phyloP scores from a whole-genome alignment of 352 stramenopile species.

The Globisporangium iwayamae region DNA sequence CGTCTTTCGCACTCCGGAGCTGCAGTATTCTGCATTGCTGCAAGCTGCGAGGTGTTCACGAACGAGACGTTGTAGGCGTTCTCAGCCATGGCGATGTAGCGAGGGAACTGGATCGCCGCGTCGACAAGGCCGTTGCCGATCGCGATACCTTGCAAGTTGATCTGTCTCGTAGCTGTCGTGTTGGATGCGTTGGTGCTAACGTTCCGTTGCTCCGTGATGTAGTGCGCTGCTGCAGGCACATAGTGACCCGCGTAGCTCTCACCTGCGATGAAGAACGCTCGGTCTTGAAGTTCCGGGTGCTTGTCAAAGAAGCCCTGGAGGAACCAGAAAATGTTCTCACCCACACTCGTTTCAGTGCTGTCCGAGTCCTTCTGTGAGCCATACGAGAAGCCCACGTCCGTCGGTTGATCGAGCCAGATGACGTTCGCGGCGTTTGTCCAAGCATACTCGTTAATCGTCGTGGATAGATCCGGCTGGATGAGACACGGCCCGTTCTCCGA shows the following conservation, averaged over 20 bases:
- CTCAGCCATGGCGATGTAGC: neutral
- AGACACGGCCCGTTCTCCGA: slow-evolving; percentile 56
- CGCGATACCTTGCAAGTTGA: neutral
- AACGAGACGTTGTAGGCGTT: slow-evolving; percentile 1
- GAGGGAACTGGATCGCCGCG: neutral
- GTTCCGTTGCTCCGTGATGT: slow-evolving; percentile 29
- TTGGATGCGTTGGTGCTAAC: neutral
- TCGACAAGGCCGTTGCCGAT: neutral
- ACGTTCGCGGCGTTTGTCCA: slow-evolving; percentile 53
- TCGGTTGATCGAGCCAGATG: no score
- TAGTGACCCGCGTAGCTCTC: slow-evolving; percentile 66
- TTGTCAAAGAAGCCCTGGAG: slow-evolving; percentile 49
- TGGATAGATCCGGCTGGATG: slow-evolving; percentile 33
- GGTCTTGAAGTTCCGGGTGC: slow-evolving; percentile 35
- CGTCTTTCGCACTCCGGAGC: neutral
- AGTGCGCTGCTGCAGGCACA: slow-evolving; percentile 34
- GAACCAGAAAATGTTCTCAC: slow-evolving; percentile 54
- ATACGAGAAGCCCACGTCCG: slow-evolving; percentile 21
- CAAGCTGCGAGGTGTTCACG: neutral
- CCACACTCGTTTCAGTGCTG: slow-evolving; percentile 28
- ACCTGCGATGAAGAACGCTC: slow-evolving; percentile 46
- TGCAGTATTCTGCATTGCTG: neutral
- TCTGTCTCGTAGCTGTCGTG: neutral
- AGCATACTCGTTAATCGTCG: slow-evolving; percentile 35
- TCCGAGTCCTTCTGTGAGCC: slow-evolving; percentile 19